These are phyloP conservation scores for Bruguiera hainesii DNA, from an alignment of 441 rosid genomes.

Conservation along the genomic window DNA sequence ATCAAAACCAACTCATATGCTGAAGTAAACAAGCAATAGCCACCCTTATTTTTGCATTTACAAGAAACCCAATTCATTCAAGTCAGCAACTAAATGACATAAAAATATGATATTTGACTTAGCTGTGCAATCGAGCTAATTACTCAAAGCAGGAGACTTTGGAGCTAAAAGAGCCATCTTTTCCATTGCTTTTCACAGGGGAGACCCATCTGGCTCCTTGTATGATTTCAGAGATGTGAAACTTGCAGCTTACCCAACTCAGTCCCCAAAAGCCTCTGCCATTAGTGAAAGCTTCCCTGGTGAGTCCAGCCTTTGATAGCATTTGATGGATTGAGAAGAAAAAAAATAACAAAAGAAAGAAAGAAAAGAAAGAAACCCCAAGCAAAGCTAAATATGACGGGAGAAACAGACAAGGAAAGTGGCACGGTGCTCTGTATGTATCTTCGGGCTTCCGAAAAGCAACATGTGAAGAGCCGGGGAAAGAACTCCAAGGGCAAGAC, in stretches of 20 bases:
- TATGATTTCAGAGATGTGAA: slow-evolving; percentile 18
- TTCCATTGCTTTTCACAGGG: neutral
- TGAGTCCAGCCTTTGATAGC: slow-evolving; percentile 24
- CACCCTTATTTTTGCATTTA: slow-evolving; percentile 28
- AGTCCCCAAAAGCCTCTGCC: slow-evolving; percentile 20
- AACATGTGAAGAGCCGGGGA: slow-evolving; percentile 4
- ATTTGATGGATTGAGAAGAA: slow-evolving; percentile 12
- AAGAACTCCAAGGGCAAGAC: slow-evolving; percentile 20
- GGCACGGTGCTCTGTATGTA: neutral
- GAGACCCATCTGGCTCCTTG: neutral
- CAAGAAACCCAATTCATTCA: slow-evolving; percentile 28
- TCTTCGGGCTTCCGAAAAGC: slow-evolving; percentile 25
- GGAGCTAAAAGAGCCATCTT: slow-evolving; percentile 19
- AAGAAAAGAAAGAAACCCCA: neutral
- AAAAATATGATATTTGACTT: slow-evolving; percentile 20
- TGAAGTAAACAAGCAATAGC: slow-evolving; percentile 29
- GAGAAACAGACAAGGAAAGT: slow-evolving; percentile 6
- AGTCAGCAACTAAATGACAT: slow-evolving; percentile 18
- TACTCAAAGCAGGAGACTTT: slow-evolving; percentile 28
- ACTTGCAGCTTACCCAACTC: slow-evolving; percentile 40
- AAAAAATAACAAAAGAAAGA: slow-evolving; percentile 2
- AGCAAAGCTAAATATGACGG: neutral
- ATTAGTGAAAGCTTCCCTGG: slow-evolving; percentile 24
- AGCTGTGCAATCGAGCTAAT: slow-evolving; percentile 28
- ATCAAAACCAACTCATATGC: slow-evolving; percentile 32